phyloP scores from a whole-genome alignment of 2,329 filamentous ascomycete genomes.

The Graphium sp. region DNA sequence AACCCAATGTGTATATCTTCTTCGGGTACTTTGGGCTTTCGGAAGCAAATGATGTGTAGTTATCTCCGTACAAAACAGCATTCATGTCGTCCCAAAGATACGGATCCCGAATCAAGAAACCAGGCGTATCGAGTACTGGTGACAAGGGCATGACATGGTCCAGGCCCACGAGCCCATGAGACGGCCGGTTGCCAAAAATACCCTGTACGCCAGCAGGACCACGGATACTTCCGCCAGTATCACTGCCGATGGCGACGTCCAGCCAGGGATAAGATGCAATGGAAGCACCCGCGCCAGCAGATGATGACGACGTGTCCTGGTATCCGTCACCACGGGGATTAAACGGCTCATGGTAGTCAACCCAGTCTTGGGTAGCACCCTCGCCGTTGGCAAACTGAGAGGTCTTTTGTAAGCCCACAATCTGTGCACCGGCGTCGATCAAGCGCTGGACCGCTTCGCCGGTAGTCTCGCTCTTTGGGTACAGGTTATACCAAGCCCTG shows the following conservation, averaged over 20 bases:
- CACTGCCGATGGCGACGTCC: conserved; percentile 23
- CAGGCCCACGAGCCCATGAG: conserved; percentile 19
- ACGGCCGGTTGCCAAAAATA: conserved; percentile 25
- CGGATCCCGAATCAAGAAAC: conserved; percentile 20
- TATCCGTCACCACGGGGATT: conserved; percentile 29
- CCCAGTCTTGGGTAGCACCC: conserved; percentile 26
- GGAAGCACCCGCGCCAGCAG: conserved; percentile 18
- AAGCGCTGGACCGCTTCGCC: conserved; percentile 35
- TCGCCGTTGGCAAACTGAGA: conserved; percentile 24
- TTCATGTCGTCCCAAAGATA: conserved; percentile 15
- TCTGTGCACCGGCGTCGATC: conserved; percentile 38
- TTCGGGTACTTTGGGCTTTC: conserved; percentile 11
- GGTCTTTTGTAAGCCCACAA: conserved; percentile 29
- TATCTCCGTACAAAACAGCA: conserved; percentile 13
- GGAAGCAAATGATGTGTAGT: conserved; percentile 13
- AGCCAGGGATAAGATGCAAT: conserved; percentile 25
- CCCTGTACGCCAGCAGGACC: conserved; percentile 23
- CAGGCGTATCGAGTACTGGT: conserved; percentile 23
- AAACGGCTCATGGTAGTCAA: conserved; percentile 19
- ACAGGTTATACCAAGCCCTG: conserved; percentile 39
- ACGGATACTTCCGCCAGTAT: conserved; percentile 27
- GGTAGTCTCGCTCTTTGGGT: conserved; percentile 27
- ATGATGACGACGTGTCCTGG: conserved; percentile 24
- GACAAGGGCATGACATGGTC: conserved; percentile 24
- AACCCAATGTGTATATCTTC: conserved; percentile 13